Evolutionary conservation across 768 basidiomycete genomes (phyloP).

Genomic region (Naematelia aurantialba): DNA sequence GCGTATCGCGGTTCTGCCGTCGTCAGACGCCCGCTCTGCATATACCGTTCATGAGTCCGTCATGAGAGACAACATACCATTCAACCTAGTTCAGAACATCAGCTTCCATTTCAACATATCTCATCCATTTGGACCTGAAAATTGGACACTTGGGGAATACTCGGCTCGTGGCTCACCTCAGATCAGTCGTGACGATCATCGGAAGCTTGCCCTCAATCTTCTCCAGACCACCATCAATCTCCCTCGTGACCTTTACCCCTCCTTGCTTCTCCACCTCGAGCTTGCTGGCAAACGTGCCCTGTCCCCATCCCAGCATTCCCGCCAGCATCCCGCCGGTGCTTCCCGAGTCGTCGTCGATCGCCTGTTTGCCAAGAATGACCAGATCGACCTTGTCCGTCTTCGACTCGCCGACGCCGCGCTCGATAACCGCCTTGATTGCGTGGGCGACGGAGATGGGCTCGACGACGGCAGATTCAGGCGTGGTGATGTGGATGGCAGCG

Average conservation of each 20-base stretch:
- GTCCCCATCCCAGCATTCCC: constrained; percentile 83
- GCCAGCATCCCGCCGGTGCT: constrained; percentile 98
- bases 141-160: not conserved
- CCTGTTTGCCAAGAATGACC: constrained; percentile 95
- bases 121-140: not conserved
- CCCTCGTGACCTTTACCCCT: constrained; percentile 70
- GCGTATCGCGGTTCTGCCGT: constrained; percentile 89
- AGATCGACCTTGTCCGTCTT: constrained; percentile 63
- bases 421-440: constrained; percentile 71
- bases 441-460: constrained; percentile 92
- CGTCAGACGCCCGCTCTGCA: constrained; percentile 5
- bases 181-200: constrained; percentile 83
- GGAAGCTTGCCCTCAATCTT: constrained; percentile 76
- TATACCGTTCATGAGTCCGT: not conserved
- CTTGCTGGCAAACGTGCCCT: constrained; percentile 92
- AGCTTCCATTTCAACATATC: not conserved
- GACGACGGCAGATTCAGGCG: constrained; percentile 65
- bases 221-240: constrained; percentile 92
- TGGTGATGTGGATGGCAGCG: constrained; percentile 82
- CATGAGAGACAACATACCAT: constrained; percentile 60
- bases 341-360: constrained; percentile 93
- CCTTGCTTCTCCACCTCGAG: constrained; percentile 65
- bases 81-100: constrained; percentile 62
- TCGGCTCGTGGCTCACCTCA: no score
- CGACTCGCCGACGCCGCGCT: constrained; percentile 53